Percentiles rank a stretch among this genome's conserved stretches.
Evolutionary conservation across 169 alveolate species (phyloP).

Genomic region (Plasmodium gallinaceum): DNA sequence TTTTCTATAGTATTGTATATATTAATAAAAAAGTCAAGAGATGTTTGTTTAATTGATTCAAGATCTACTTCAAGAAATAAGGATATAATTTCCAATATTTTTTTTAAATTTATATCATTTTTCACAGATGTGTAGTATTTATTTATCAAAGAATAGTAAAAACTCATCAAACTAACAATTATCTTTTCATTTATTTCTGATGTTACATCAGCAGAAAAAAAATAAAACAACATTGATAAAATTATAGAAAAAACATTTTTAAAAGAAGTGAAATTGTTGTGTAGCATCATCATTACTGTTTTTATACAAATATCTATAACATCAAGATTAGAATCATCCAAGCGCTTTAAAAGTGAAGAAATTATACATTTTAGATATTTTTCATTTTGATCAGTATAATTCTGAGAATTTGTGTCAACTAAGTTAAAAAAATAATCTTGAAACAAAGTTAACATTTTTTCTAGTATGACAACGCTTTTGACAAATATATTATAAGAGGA

Average conservation of each 20-base stretch:
- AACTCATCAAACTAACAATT: slow-evolving; percentile 77
- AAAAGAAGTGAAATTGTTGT: slow-evolving; percentile 68
- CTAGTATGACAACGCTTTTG: slow-evolving; percentile 59
- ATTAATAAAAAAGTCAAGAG: slow-evolving; percentile 71
- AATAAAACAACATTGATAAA: slow-evolving; percentile 70
- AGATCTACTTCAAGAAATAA: slow-evolving; percentile 63
- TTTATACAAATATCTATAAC: slow-evolving; percentile 69
- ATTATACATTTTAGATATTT: slow-evolving; percentile 62
- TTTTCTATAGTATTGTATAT: slow-evolving; percentile 68
- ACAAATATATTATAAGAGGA: slow-evolving; percentile 50
- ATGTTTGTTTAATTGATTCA: slow-evolving; percentile 67
- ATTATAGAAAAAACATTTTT: slow-evolving; percentile 64
- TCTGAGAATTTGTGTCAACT: slow-evolving; percentile 1
- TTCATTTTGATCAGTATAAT: slow-evolving; percentile 16
- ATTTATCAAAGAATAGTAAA: slow-evolving; percentile 72
- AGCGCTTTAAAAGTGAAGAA: slow-evolving; percentile 73
- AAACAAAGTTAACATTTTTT: slow-evolving; percentile 55
- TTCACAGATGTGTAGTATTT: slow-evolving; percentile 73
- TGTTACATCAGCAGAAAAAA: slow-evolving; percentile 50
- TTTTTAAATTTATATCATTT: slow-evolving; percentile 70
- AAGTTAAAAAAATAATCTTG: slow-evolving; percentile 39
- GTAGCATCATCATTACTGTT: slow-evolving; percentile 77
- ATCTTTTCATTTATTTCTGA: slow-evolving; percentile 73
- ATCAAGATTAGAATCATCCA: slow-evolving; percentile 74
- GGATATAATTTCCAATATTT: slow-evolving; percentile 67